Evolutionary conservation across 2,329 filamentous ascomycete species (phyloP).

Genomic region (Seiridium cupressi): DNA sequence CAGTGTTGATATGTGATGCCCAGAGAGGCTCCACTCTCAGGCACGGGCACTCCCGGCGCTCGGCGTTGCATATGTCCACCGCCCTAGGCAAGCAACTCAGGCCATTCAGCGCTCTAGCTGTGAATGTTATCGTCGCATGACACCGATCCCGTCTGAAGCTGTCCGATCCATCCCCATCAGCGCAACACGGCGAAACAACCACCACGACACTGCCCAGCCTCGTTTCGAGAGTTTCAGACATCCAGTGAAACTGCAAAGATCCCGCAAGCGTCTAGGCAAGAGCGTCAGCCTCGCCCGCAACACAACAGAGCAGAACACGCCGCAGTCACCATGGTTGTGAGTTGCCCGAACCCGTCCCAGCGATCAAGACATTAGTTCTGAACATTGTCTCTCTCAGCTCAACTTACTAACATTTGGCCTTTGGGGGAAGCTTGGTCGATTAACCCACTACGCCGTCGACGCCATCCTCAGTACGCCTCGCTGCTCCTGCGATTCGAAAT

Average conservation of each 20-base stretch:
- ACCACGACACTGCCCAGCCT: not conserved
- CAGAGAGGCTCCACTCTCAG: not conserved
- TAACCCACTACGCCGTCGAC: slow-evolving; percentile 95
- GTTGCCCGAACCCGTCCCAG: not conserved
- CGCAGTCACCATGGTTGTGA: slow-evolving; percentile 8
- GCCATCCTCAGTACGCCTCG: slow-evolving; percentile 75
- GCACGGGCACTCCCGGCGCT: not conserved
- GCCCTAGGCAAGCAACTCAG: not conserved
- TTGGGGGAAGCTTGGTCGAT: slow-evolving; percentile 79
- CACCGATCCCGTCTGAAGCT: not conserved
- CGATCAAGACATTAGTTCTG: slow-evolving; percentile 29
- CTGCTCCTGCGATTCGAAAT: not conserved
- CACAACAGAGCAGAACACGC: no score
- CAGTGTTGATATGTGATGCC: not conserved
- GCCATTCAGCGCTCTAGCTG: not conserved
- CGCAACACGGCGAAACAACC: not conserved
- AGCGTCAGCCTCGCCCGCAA: not conserved
- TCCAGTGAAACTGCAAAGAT: not conserved
- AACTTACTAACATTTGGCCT: slow-evolving; percentile 68
- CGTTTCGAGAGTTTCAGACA: not conserved
- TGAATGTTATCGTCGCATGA: not conserved
- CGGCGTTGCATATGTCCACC: not conserved
- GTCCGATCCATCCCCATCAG: not conserved
- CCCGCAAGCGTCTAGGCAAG: not conserved
- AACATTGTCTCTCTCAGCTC: slow-evolving; percentile 53